Base-by-base conservation (phyloP, 2,329 filamentous ascomycete species). In the Hortaea werneckii region DNA sequence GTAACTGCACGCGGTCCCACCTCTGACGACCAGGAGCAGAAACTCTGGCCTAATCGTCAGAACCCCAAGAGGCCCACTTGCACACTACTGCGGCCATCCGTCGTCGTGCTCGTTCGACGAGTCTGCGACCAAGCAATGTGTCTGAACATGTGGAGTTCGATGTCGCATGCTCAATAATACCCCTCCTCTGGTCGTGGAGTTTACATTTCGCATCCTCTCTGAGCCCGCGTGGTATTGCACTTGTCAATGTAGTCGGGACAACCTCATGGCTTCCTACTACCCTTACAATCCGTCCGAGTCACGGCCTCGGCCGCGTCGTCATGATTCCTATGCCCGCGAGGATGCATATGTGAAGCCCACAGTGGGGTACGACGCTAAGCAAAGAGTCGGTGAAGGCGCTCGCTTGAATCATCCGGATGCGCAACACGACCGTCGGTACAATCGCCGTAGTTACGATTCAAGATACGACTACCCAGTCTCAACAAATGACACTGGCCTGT, bases 401-500 rank as follows among this genome's bases (percentile, higher is more conserved):
- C 32, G 32, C 32, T 20, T 20, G 20, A 20, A 20, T 20, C 20
- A 20, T 20, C 20, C 20, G 20, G 20, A 20, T 20, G 8, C 37
- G 9, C 37, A 39, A 13, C 10, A 39, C 37, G 52, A 53, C 40
- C 47, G 46, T 26, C 50, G 48, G 49, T 51, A 47, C 29, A 32
- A 46, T 28, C 43, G 50, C 42, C 46, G 50, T 40, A 42, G 47
- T 27, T 64, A 65, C 55, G 61, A 65, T 37, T 54, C 60, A 44
- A 63, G 62, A 45, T 55, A 62, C 41, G 47, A 54, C 34, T 53
- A 57, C 34, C 55, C 61, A 50, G 57, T 54, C 13, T 55, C 51
- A 29, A 54, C 50, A n/a, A 52, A 51, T 8, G 47, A 46, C 37
- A 29, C 29, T 40, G 40, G 43, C 41, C 26, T 46, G 29, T 46